Evolutionary conservation across 2,329 filamentous ascomycete species (phyloP), one percentile per base, ranked within the genome.

Genomic region (Penicillium expansum): DNA sequence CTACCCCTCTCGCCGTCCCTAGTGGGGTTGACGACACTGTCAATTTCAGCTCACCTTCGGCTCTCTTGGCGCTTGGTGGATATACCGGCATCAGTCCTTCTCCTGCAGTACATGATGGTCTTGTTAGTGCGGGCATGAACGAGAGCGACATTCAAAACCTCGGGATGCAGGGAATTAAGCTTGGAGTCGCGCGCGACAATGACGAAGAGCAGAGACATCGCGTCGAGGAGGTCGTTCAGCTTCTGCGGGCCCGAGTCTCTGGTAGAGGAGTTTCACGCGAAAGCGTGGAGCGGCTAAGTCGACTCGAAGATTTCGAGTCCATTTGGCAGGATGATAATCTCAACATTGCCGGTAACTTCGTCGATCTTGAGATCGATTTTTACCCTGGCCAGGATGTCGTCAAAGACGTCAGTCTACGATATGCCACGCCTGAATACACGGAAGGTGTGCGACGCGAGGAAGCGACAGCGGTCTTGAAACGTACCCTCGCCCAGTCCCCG

Each of bases 311-410:
- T 2, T 77, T 79, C 32, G 76, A 78, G 48, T 77, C 75, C 14
- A 74, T 78, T 41, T 79, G 76, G 76, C 76, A 79, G 58, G 76
- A 79, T 16, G 73, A 79, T 41, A 74, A 72, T 57, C 68, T 79
- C 43, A 78, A 70, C 47, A 77, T 79, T 58, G 77, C 76, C 8
- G 77, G 77, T 5, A 77, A 78, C 45, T 75, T 74, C 52, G 76
- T 79, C 32, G 77, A 79, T 51, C 66, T 79, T 16, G 77, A 79
- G 56, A 76, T 79, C 47, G 75, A 76, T 42, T 79, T 79, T 48
- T 69, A 77, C 45, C 66, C 70, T 1, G 67, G 67, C 5, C 62
- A 72, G 47, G 74, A 79, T 53, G 68, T 66, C 7, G 76, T 79
- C 35, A 75, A 74, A 54, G 71, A 77, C 52, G 76, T 78, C 48